These are phyloP conservation scores for Amaranthus cruentus DNA, from an alignment of 148 eudicot genomes.

Conservation along the genomic window DNA sequence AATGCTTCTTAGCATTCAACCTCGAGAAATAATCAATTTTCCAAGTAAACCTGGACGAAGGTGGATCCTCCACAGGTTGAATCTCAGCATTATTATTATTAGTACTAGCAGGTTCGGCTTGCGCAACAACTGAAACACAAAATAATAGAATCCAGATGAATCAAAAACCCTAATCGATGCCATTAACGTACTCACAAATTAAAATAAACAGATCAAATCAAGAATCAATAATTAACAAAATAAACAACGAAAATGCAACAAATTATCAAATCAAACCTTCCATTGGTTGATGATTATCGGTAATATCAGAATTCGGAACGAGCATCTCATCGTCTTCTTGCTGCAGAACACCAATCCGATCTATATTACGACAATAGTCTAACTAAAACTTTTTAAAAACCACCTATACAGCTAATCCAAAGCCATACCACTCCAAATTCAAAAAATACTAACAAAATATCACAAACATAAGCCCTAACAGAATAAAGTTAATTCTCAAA, in stretches of 20 bases:
- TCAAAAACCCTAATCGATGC: conserved; percentile 23
- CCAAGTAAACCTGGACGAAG: conserved; percentile 73
- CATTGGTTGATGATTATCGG: conserved; percentile 74
- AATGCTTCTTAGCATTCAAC: conserved; percentile 66
- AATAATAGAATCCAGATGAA: conserved; percentile 1
- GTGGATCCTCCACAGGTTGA: conserved; percentile 76
- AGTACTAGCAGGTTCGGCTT: conserved; percentile 36
- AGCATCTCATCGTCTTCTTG: conserved; percentile 91
- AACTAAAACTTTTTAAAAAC: conserved; percentile 2
- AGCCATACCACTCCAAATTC: conserved; percentile 17
- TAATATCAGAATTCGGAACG: conserved; percentile 59
- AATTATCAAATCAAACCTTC: conserved; percentile 45
- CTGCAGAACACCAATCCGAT: conserved; percentile 35
- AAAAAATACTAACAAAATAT: not conserved
- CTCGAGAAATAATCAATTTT: conserved; percentile 69
- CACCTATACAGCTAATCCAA: conserved; percentile 11
- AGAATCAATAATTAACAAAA: not conserved
- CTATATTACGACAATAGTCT: conserved; percentile 21
- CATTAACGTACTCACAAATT: not conserved
- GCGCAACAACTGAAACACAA: conserved; percentile 36
- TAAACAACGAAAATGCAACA: not conserved
- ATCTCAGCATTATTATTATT: conserved; percentile 28
- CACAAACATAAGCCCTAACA: conserved; percentile 12
- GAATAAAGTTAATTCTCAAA: conserved; percentile 12
- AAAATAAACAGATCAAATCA: conserved; percentile 17